A percentile compares a stretch with the other conserved stretches of the same genome.
Evolutionary conservation across 331 rosid species (phyloP).

Genomic region (Arachis monticola): DNA sequence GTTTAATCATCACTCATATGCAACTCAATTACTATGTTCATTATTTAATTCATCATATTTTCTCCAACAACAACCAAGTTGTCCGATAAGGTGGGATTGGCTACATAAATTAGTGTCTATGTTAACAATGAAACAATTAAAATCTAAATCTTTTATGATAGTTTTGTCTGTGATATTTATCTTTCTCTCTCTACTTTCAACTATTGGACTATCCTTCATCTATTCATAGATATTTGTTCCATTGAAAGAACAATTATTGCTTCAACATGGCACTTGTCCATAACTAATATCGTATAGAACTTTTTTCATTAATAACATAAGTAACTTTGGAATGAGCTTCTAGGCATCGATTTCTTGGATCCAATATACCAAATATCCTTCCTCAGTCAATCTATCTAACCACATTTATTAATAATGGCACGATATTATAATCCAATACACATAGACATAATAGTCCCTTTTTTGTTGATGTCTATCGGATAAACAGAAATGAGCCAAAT

Average conservation of each 20-base stretch:
- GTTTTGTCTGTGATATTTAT: not conserved
- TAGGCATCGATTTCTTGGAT: not conserved
- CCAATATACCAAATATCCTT: constrained; percentile 4
- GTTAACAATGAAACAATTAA: not conserved
- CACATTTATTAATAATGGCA: constrained; percentile 5
- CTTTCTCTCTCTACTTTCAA: not conserved
- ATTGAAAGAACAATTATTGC: not conserved
- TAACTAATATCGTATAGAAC: not conserved
- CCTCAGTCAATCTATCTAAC: constrained; percentile 26
- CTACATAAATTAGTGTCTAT: not conserved
- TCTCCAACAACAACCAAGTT: not conserved
- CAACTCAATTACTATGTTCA: constrained; percentile 15
- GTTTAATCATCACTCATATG: constrained; percentile 10
- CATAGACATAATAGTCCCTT: not conserved
- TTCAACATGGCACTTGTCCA: not conserved
- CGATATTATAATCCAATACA: constrained; percentile 18
- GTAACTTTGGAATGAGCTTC: not conserved
- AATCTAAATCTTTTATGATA: not conserved
- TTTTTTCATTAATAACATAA: not conserved
- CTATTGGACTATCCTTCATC: not conserved
- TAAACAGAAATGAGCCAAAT: constrained; percentile 5
- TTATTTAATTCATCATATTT: constrained; percentile 25
- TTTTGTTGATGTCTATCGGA: not conserved
- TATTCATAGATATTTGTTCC: not conserved
- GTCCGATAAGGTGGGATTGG: not conserved